Evolutionary conservation across 169 alveolate genomes (phyloP), one percentile per base, ranked within the genome.

Genomic region (Hepatocystis sp.): DNA sequence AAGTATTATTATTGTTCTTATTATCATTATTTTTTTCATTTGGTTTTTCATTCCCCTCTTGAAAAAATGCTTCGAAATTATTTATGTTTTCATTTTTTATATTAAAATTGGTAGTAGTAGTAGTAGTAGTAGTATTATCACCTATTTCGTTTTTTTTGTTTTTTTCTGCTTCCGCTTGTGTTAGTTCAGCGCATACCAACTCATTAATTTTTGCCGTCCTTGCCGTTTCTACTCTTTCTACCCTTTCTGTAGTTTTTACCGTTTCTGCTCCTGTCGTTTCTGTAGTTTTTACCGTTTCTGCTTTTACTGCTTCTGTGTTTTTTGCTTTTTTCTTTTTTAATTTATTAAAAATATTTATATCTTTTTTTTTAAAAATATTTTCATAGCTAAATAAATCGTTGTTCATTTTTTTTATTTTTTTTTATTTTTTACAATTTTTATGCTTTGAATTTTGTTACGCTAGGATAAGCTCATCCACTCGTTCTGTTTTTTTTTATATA

Each of bases 341-440:
- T 42, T 67, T 56, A 27, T 67, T 56, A 5, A 55, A 49, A 10
- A 47, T 78, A 78, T 49, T 78, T 60, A 78, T 39, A 30, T 47
- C 42, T 34, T 60, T 46, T 15, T 46, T 78, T 34, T 49, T 78
- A 23, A 78, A 78, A 32, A 78, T 78, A 34, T 78, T 78, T 32
- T 78, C 88, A 78, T 78, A 78, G 1, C 47, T 44, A 40, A 78
- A 78, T 19, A 78, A 23, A 21, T 61, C 36, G 2, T 46, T 65
- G 5, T 46, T 49, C 78, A 60, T 78, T 13, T 36, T 36, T 36
- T 36, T 36, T n/a, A n/a, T n/a, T 21, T 71, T 21, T 13, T 36
- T 2, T 19, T 28, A 4, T 36, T 28, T 51, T 19, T 0, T 5
- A 7, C 11, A 0, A 51, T 21, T 51, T 51, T 21, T 19, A 13